Base-by-base conservation (phyloP, 208 protist species). In the Blechomonas ayalai region DNA sequence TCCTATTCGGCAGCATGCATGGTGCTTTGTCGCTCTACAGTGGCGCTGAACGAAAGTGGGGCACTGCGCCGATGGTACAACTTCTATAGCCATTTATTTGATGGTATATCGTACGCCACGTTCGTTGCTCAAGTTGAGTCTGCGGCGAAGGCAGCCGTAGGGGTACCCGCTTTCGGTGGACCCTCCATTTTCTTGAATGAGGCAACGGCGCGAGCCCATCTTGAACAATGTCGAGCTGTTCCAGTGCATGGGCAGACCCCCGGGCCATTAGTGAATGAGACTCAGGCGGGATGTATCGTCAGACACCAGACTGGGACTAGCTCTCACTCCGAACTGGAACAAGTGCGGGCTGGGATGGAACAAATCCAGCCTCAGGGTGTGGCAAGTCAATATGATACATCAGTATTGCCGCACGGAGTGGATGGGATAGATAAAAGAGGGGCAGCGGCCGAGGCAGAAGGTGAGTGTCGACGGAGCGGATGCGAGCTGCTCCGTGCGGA, bases 41-140 rank as follows among this genome's bases (percentile, higher is more conserved):
- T 40, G 9, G 47, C 32, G 34, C 16, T 60, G 19, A 43, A 56
- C 3, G 57, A 61, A 8, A 4, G 32, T 39, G 36, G 20, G 54
- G 52, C 15, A n/a, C 47, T 79, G 10, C 52, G 52, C 13, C 68
- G 55, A 19, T 90, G 81, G 81, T 59, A 81, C 46, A 22, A 52
- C 1, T 37, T 82, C 2, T 73, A 83, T 29, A 35, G 62, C 25
- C 62, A 59, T 7, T 37, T 75, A 8, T 90, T 85, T 52, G 69
- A 55, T 26, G 34, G 42, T 2, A 65, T 67, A 18, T 35, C 63
- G 8, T 73, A 65, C 33, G 61, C 76, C 5, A 40, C 44, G n/a
- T 88, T 88, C 59, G 35, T 75, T 10, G 39, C 52, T 24, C 34
- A 60, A 10, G 61, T 88, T 6, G 51, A 59, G 3, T 36, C 22